Percentiles rank a stretch among this genome's conserved stretches.
These are phyloP conservation scores for Venturiaceae sp. DNA, from an alignment of 2,329 filamentous ascomycete species.

Conservation along the genomic window DNA sequence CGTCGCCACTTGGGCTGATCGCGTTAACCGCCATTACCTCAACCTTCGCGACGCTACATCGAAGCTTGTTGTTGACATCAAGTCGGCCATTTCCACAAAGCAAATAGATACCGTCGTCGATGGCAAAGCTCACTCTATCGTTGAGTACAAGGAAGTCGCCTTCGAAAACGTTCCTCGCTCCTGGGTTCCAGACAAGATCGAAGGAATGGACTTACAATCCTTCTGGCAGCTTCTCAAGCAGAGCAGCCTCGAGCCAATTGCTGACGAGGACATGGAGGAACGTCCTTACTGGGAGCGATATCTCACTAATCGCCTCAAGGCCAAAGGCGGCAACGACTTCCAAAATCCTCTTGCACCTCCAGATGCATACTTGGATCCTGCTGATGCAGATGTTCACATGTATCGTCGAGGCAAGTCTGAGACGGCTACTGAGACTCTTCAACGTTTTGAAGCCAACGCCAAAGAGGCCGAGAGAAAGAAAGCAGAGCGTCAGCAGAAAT, in stretches of 20 bases:
- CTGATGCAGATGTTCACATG: neutral
- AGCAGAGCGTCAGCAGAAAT: neutral
- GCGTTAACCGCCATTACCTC: conserved; percentile 10
- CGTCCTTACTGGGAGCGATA: conserved; percentile 6
- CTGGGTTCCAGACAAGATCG: conserved; percentile 18
- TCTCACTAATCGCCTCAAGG: neutral
- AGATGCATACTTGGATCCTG: neutral
- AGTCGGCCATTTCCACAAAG: too few relatives aligned
- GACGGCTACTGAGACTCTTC: neutral
- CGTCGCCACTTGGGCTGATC: conserved; percentile 22
- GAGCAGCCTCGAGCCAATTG: neutral
- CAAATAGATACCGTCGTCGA: too few relatives aligned
- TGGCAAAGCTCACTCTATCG: neutral
- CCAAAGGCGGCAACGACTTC: neutral
- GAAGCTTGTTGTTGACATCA: neutral
- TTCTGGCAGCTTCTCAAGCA: conserved; percentile 19
- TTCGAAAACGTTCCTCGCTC: conserved; percentile 16
- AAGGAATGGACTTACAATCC: conserved; percentile 12
- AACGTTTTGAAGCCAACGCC: neutral
- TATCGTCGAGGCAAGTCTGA: neutral
- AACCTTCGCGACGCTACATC: conserved; percentile 3
- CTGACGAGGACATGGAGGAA: neutral
- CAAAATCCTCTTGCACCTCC: neutral
- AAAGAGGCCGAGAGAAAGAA: neutral
- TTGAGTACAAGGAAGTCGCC: neutral